These are phyloP conservation scores for Rugonectria rugulosa DNA, from an alignment of 2,329 filamentous ascomycete species.

Conservation along the genomic window DNA sequence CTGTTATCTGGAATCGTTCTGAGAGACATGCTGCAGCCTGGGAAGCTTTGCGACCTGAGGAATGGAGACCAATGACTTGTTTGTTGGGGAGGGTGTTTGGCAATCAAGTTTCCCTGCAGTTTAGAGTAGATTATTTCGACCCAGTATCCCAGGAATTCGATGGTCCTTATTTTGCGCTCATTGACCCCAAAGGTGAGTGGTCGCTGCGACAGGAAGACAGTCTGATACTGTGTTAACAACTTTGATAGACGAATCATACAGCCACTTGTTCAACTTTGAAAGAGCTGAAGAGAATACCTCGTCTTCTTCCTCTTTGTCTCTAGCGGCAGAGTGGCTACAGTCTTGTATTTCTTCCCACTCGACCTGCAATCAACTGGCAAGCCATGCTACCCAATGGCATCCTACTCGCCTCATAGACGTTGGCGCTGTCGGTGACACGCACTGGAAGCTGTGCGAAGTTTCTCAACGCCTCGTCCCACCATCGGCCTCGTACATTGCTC, in stretches of 20 bases:
- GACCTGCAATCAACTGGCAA: neutral
- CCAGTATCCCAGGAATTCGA: too few relatives aligned
- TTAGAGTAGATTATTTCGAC: neutral
- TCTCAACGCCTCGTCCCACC: neutral
- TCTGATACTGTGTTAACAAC: neutral
- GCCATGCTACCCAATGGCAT: neutral
- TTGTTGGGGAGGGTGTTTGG: neutral
- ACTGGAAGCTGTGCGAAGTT: neutral
- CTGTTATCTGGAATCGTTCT: constrained; percentile 18
- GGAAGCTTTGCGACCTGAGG: neutral
- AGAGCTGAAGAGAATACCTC: neutral
- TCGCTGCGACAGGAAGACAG: too few relatives aligned
- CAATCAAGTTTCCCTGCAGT: too few relatives aligned
- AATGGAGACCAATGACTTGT: neutral
- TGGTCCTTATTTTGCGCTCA: too few relatives aligned
- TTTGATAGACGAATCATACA: neutral
- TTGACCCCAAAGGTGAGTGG: too few relatives aligned
- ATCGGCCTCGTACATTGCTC: neutral
- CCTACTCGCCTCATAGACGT: neutral
- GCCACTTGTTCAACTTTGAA: neutral
- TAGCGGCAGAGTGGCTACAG: neutral
- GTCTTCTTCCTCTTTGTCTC: neutral
- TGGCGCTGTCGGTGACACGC: neutral
- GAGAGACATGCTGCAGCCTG: constrained; percentile 56
- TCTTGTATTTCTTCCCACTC: constrained; percentile 52